Base-by-base conservation (phyloP, 2,329 filamentous ascomycete species). In the Cryphonectria radicalis region DNA sequence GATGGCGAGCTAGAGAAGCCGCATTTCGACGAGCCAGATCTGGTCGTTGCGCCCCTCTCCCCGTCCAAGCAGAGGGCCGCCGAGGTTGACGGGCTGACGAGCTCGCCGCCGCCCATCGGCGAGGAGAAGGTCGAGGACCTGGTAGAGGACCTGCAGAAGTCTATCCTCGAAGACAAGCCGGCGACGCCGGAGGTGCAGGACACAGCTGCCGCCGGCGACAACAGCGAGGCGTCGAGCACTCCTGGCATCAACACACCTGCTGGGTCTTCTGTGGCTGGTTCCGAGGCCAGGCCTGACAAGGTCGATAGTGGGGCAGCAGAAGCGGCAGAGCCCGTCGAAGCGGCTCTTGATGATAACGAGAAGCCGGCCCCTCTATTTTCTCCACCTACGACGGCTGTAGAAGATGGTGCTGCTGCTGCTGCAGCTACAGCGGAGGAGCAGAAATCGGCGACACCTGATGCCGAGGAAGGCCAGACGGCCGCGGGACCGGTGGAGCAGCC, bases 301-400 rank as follows among this genome's bases (percentile, higher is more conserved):
- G 75, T 57, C 66, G 73, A 77, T 14, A 42, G 73, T 28, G 55
- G 62, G 13, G 50, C 65, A n/a, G 59, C 64, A 11, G 71, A 75
- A 22, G 42, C 28, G 25, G 3, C 57, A 13, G 75, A 74, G 53
- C 66, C 55, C 11, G 46, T 75, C 46, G 75, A 74, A 19, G 70
- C 75, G 37, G 76, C 74, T 17, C 81, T 88, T 19, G 89, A 90
- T 73, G 90, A 50, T 53, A 68, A 46, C n/a, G 72, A 92, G 74
- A 89, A 87, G 64, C 90, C 91, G 5, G 87, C 89, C 1, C 90
- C 91, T 28, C 81, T 92, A 6, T 92, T 91, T 63, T 77, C 77
- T 3, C 69, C 68, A n/a, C 14, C 60, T 2, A 60, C 67, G 42
- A 22, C 50, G 17, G 53, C 63, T 43, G 35, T 63, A 14, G 69